A percentile compares a stretch with the other conserved stretches of the same genome.
Evolutionary conservation across 2,329 filamentous ascomycete genomes (phyloP).

Genomic region (Aspergillus phoenicis): DNA sequence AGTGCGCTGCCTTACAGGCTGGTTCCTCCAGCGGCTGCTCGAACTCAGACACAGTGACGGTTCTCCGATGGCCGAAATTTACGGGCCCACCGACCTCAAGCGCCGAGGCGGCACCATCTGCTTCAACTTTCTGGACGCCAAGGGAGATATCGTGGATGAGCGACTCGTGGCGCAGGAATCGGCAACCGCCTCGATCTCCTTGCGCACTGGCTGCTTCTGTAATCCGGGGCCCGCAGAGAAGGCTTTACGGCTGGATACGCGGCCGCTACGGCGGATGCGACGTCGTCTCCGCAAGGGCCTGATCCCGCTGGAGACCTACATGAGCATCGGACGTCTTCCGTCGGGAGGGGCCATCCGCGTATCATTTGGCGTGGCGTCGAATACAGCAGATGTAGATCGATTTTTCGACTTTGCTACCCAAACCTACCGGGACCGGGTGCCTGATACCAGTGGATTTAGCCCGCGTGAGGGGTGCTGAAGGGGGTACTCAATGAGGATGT

Average conservation of each 20-base stretch:
- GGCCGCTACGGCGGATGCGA: not conserved
- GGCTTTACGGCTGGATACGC: slow-evolving; percentile 7
- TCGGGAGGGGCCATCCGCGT: slow-evolving; percentile 13
- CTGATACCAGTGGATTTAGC: not conserved
- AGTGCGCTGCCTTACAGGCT: slow-evolving; percentile 13
- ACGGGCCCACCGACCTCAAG: slow-evolving; percentile 3
- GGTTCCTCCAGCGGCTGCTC: slow-evolving; percentile 10
- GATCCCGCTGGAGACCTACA: slow-evolving; percentile 9
- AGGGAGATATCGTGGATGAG: slow-evolving; percentile 13
- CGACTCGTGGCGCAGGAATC: slow-evolving; percentile 15
- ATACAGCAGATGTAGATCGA: slow-evolving; percentile 12
- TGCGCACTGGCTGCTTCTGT: slow-evolving; percentile 16
- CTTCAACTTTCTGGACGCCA: slow-evolving; percentile 11
- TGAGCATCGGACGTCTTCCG: slow-evolving; percentile 7
- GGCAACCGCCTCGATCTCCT: slow-evolving; percentile 4
- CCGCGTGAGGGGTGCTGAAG: not conserved
- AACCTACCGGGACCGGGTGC: slow-evolving; percentile 12
- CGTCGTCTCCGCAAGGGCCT: not conserved
- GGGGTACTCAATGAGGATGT: not conserved
- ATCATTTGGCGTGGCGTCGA: slow-evolving; percentile 14
- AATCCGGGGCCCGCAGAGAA: slow-evolving; percentile 12
- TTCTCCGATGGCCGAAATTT: slow-evolving; percentile 5
- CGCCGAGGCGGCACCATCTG: slow-evolving; percentile 8
- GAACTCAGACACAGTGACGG: slow-evolving; percentile 10
- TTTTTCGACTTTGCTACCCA: slow-evolving; percentile 7